Conservation (phyloP, 1,284 basidiomycete genomes). For the Volvariella volvacea region DNA sequence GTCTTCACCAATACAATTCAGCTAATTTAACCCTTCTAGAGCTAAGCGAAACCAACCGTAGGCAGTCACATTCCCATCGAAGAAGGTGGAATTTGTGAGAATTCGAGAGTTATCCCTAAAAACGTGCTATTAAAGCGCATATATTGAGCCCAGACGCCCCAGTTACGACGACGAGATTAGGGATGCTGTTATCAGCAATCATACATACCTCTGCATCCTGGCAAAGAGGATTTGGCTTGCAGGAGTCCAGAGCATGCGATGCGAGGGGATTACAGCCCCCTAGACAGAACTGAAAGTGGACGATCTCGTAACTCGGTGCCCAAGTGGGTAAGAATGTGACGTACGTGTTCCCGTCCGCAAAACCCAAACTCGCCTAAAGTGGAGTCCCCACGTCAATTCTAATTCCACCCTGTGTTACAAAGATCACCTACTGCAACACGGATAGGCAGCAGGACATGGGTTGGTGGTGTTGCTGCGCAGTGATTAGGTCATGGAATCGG, state of each 20-base stretch:
- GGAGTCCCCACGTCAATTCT: constrained; percentile 4
- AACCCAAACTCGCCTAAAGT: constrained; percentile 64
- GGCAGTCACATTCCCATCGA: constrained; percentile 66
- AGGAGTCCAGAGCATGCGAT: constrained; percentile 59
- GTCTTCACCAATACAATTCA: constrained; percentile 31
- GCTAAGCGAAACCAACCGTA: constrained; percentile 39
- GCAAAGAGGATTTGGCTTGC: constrained; percentile 69
- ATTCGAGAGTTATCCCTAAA: constrained; percentile 66
- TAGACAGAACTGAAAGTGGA: constrained; percentile 56
- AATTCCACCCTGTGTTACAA: not conserved
- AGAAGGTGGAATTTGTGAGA: constrained; percentile 55
- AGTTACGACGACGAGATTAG: not conserved
- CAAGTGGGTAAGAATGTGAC: constrained; percentile 12
- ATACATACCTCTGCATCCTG: constrained; percentile 47
- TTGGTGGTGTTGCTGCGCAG: constrained; percentile 43
- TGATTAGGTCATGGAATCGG: not conserved
- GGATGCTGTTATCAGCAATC: constrained; percentile 4
- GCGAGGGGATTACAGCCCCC: constrained; percentile 77
- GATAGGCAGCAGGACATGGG: constrained; percentile 48
- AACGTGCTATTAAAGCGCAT: constrained; percentile 35
- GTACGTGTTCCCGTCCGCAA: constrained; percentile 53
- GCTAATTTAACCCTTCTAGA: not conserved
- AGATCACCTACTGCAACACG: constrained; percentile 60
- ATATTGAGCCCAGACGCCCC: constrained; percentile 1
- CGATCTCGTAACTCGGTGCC: not conserved